Percentiles rank a stretch among this genome's conserved stretches.
These are phyloP conservation scores for Austroboletus novae-zelandiae DNA, from an alignment of 1,284 basidiomycete species.

Conservation along the genomic window DNA sequence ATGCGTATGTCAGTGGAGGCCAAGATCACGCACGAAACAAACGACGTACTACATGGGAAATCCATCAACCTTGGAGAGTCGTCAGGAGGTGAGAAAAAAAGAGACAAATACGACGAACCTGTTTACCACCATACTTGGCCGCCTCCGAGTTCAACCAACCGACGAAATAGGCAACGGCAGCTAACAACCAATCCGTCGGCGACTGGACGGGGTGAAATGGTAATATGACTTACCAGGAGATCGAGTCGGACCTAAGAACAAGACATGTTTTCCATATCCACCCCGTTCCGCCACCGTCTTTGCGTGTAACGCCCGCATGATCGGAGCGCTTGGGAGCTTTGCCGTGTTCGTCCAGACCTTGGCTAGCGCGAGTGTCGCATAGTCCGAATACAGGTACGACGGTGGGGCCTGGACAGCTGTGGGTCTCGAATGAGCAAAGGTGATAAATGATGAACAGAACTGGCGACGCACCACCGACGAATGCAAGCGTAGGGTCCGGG, in stretches of 20 bases:
- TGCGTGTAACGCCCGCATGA: conserved; percentile 4
- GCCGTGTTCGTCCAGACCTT: conserved; percentile 20
- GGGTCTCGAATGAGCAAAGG: background rate
- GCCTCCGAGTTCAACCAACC: conserved; percentile 14
- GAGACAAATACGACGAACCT: conserved; percentile 1
- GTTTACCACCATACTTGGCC: conserved; percentile 14
- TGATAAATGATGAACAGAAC: background rate
- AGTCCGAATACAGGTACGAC: background rate
- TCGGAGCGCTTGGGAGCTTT: conserved; percentile 8
- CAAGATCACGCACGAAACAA: background rate
- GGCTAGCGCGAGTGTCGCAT: conserved; percentile 12
- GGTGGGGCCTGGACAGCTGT: background rate
- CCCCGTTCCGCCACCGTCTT: conserved; percentile 4
- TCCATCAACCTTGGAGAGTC: background rate
- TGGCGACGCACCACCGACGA: conserved; percentile 7
- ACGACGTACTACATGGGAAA: conserved; percentile 1
- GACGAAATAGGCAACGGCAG: background rate
- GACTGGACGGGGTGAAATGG: background rate
- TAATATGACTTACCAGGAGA: conserved; percentile 1
- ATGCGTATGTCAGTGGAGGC: background rate
- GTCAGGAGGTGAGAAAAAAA: background rate
- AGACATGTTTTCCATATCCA: conserved; percentile 12
- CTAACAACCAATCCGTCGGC: background rate
- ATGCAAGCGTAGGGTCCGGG: conserved; percentile 17
- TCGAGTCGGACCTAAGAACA: background rate